phyloP scores from a whole-genome alignment of 805 yeast species.

The Clavispora carvajalis region DNA sequence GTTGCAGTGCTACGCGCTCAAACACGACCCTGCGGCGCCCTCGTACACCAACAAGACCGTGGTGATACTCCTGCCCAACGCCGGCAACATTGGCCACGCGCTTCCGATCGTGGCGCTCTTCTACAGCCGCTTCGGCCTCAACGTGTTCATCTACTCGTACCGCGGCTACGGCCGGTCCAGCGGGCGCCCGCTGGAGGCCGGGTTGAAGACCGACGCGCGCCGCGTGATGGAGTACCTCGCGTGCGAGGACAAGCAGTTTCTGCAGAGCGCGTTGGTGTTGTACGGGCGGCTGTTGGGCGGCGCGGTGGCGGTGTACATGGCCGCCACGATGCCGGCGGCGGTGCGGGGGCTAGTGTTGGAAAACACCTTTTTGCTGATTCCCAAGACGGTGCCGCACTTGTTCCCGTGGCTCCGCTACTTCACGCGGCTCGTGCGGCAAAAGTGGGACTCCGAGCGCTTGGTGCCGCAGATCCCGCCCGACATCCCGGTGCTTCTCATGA shows the following conservation, averaged over 20 bases:
- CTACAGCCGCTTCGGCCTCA: conserved; percentile 56
- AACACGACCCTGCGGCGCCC: conserved; percentile 38
- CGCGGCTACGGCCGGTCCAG: conserved; percentile 85
- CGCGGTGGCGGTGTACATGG: conserved; percentile 84
- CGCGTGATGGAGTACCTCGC: conserved; percentile 58
- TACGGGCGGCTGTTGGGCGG: conserved; percentile 95
- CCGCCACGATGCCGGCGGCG: conserved; percentile 47
- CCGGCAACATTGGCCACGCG: conserved; percentile 92
- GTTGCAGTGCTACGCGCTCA: conserved; percentile 59
- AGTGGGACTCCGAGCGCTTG: conserved; percentile 73
- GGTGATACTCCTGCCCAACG: conserved; percentile 81
- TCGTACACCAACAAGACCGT: conserved; percentile 59
- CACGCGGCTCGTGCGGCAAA: conserved; percentile 62
- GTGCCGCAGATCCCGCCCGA: conserved; percentile 47
- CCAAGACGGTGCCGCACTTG: conserved; percentile 65
- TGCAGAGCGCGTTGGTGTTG: conserved; percentile 50
- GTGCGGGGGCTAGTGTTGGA: conserved; percentile 71
- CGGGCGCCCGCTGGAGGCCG: conserved; percentile 71
- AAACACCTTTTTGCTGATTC: conserved; percentile 76
- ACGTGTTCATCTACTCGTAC: conserved; percentile 81
- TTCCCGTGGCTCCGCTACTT: conserved; percentile 62
- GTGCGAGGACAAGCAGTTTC: conserved; percentile 45
- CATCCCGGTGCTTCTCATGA: conserved; percentile 65
- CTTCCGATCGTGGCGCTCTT: conserved; percentile 74
- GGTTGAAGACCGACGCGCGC: conserved; percentile 79